Conservation (phyloP, 305 asterid genomes). For the Solanum hybrid region DNA sequence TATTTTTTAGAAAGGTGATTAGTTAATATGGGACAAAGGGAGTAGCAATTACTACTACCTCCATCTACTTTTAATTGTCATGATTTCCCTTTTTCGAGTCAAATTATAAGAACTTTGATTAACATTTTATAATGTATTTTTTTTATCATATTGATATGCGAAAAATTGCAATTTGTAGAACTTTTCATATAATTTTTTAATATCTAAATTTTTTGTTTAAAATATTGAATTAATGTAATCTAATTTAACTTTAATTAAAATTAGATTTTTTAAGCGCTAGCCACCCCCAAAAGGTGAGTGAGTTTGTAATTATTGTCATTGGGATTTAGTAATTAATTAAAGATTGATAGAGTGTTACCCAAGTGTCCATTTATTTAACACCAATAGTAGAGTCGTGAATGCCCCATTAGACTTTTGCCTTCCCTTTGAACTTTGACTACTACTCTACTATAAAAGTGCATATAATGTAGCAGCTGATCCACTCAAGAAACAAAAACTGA, state of each 20-base stretch:
- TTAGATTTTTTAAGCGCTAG: not conserved
- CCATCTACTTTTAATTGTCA: not conserved
- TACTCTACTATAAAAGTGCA: not conserved
- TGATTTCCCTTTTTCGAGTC: not conserved
- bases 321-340: not conserved
- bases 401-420: not conserved
- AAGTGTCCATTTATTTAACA: not conserved
- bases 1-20: not conserved
- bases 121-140: not conserved
- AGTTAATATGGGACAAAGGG: not conserved
- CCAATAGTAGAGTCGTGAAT: not conserved
- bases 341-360: not conserved
- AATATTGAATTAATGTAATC: no score
- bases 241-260: no score
- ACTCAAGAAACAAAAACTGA: no score
- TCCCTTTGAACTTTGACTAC: not conserved
- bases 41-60: not conserved
- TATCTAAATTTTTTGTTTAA: no score
- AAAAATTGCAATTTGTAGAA: no score
- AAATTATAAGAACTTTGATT: no score
- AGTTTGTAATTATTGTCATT: not conserved
- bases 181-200: not conserved
- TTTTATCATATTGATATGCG: not conserved
- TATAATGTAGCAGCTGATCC: not conserved
- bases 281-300: not conserved